These are phyloP conservation scores for Claviceps digitariae DNA, from an alignment of 2,329 filamentous ascomycete species.

Conservation along the genomic window DNA sequence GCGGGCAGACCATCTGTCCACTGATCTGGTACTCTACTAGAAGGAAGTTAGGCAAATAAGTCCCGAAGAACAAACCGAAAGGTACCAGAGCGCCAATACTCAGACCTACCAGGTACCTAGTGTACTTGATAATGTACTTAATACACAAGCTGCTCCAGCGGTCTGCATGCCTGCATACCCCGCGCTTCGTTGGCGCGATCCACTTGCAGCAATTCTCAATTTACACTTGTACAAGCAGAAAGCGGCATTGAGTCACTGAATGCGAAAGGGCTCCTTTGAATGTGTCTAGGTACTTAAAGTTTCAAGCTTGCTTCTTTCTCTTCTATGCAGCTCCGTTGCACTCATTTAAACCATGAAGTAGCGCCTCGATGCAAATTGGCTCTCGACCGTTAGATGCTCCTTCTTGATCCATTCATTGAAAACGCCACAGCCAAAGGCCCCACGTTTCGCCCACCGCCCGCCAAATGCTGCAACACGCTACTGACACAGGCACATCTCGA, in stretches of 20 bases:
- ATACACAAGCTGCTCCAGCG: not conserved
- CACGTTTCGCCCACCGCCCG: slow-evolving; percentile 2
- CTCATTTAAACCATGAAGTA: not conserved
- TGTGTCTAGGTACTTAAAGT: not conserved
- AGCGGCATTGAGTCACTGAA: too few species aligned
- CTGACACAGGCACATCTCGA: not conserved
- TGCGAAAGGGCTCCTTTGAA: not conserved
- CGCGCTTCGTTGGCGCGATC: not conserved
- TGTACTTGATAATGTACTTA: not conserved
- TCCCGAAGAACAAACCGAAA: too few species aligned
- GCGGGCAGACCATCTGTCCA: too few species aligned
- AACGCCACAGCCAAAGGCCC: not conserved
- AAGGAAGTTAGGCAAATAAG: too few species aligned
- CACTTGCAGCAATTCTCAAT: not conserved
- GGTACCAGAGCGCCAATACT: too few species aligned
- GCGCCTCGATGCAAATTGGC: not conserved
- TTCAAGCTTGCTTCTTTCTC: not conserved
- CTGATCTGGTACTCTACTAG: too few species aligned
- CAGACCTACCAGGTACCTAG: too few species aligned
- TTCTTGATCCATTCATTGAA: not conserved
- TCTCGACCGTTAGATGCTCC: not conserved
- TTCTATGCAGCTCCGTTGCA: not conserved
- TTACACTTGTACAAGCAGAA: not conserved
- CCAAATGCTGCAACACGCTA: not conserved
- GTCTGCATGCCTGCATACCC: not conserved